Evolutionary conservation across 371 early-diverging fungal species (phyloP).

Genomic region (Mortierella sp.): DNA sequence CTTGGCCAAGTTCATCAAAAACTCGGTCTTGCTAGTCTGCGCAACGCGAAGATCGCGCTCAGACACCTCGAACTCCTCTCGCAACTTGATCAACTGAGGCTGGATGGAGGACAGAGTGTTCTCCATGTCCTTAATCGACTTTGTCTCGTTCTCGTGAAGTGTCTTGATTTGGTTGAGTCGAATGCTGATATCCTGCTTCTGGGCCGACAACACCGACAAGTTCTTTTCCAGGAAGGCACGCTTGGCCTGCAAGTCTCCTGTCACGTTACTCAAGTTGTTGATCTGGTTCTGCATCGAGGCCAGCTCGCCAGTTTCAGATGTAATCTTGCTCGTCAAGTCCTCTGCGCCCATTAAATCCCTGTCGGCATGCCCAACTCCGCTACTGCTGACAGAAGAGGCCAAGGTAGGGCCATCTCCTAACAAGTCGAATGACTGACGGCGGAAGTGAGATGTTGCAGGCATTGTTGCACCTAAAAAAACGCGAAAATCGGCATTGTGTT

Average conservation of each 20-base stretch:
- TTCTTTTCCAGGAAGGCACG: constrained; percentile 60
- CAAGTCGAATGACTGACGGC: constrained; percentile 77
- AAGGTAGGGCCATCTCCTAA: constrained; percentile 60
- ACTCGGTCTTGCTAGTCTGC: constrained; percentile 60
- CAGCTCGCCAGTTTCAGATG: constrained; percentile 52
- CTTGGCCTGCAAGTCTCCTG: constrained; percentile 65
- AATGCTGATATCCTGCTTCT: constrained; percentile 67
- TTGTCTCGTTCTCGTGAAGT: constrained; percentile 64
- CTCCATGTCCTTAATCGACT: constrained; percentile 63
- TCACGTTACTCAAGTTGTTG: constrained; percentile 61
- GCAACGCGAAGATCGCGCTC: constrained; percentile 55
- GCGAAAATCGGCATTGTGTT: not conserved
- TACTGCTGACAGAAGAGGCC: constrained; percentile 13
- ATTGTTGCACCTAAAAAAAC: constrained; percentile 53
- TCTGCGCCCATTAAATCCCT: constrained; percentile 44
- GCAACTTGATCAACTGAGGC: constrained; percentile 58
- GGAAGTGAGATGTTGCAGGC: constrained; percentile 63
- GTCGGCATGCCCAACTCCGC: constrained; percentile 27
- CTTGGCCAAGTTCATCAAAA: constrained; percentile 59
- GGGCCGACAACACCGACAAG: constrained; percentile 57
- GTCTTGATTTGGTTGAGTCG: constrained; percentile 64
- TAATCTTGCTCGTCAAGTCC: constrained; percentile 58
- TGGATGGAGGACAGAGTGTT: constrained; percentile 58
- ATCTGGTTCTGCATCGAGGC: constrained; percentile 63
- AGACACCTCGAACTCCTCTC: constrained; percentile 61